phyloP scores from a whole-genome alignment of 495 filamentous ascomycete genomes.

The Friedmanniomyces endolithicus region DNA sequence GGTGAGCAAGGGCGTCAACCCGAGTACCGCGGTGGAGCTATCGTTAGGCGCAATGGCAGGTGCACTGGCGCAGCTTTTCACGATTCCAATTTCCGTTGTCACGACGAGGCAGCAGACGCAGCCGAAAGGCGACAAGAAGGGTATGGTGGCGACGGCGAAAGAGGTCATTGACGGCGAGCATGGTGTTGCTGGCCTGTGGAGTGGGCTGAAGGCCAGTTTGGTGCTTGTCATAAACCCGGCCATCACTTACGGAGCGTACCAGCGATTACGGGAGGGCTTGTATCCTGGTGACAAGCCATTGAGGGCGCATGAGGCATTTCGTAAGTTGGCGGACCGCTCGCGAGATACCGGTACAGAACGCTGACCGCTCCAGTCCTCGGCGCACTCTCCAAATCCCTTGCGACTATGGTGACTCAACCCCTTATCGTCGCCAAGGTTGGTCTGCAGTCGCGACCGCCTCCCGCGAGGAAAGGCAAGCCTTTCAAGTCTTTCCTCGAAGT shows the following conservation, averaged over 20 bases:
- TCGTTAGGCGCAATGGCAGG: conserved; percentile 78
- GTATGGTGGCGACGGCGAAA: conserved; percentile 71
- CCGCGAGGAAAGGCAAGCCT: conserved; percentile 70
- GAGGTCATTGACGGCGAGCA: conserved; percentile 89
- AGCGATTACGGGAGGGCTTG: conserved; percentile 66
- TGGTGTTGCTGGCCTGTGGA: conserved; percentile 80
- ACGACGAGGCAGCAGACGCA: conserved; percentile 96
- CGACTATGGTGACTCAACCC: conserved; percentile 87
- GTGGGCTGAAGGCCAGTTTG: conserved; percentile 89
- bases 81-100: conserved; percentile 87
- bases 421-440: conserved; percentile 97
- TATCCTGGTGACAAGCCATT: conserved; percentile 69
- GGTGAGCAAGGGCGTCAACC: conserved; percentile 45
- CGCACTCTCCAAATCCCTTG: conserved; percentile 82
- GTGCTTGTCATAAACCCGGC: conserved; percentile 94
- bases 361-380: conserved; percentile 54
- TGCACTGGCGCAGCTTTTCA: conserved; percentile 88
- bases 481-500: conserved; percentile 94
- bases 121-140: conserved; percentile 67
- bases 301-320: conserved; percentile 77
- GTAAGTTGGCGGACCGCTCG: conserved; percentile 42
- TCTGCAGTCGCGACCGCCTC: conserved; percentile 81
- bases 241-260: conserved; percentile 97
- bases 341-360: conserved; percentile 14
- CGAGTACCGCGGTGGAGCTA: conserved; percentile 76